A percentile compares a stretch with the other conserved stretches of the same genome.
These are phyloP conservation scores for Chlorencoelia australis DNA, from an alignment of 2,329 filamentous ascomycete genomes.

Conservation along the genomic window DNA sequence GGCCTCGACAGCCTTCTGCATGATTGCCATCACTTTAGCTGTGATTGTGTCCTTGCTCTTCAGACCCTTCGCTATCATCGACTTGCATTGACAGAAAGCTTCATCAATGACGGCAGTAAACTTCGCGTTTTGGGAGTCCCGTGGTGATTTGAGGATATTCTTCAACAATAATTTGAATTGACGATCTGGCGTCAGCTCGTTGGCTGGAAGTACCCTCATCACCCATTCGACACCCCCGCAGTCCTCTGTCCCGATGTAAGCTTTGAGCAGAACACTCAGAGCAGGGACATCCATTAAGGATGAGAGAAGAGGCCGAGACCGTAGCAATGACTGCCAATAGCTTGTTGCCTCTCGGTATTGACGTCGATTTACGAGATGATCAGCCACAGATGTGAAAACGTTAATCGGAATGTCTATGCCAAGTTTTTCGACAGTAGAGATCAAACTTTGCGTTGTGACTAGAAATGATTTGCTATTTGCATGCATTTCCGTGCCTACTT, in stretches of 20 bases:
- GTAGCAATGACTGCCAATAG: conserved; percentile 21
- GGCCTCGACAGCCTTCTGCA: conserved; percentile 18
- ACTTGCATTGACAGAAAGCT: conserved; percentile 7
- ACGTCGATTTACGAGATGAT: conserved; percentile 15
- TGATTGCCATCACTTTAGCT: conserved; percentile 17
- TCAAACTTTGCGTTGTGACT: conserved; percentile 8
- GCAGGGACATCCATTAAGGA: conserved; percentile 14
- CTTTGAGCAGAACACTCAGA: conserved; percentile 22
- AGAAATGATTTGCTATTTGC: conserved; percentile 2
- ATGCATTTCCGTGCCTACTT: conserved; percentile 2
- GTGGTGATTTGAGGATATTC: neutral
- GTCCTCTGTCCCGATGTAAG: conserved; percentile 19
- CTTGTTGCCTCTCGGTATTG: conserved; percentile 16
- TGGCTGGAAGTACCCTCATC: conserved; percentile 13
- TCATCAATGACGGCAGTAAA: conserved; percentile 11
- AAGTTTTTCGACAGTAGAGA: conserved; percentile 14
- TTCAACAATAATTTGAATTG: conserved; percentile 15
- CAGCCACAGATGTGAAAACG: conserved; percentile 21
- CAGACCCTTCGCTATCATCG: conserved; percentile 6
- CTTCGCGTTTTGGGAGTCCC: neutral
- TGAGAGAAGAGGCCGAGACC: conserved; percentile 7
- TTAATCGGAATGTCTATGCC: conserved; percentile 14
- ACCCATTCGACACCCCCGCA: conserved; percentile 21
- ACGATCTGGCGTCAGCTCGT: conserved; percentile 18
- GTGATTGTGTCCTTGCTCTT: conserved; percentile 10